Base-by-base conservation (phyloP, 2,329 filamentous ascomycete species). In the Fonsecaea multimorphosa region DNA sequence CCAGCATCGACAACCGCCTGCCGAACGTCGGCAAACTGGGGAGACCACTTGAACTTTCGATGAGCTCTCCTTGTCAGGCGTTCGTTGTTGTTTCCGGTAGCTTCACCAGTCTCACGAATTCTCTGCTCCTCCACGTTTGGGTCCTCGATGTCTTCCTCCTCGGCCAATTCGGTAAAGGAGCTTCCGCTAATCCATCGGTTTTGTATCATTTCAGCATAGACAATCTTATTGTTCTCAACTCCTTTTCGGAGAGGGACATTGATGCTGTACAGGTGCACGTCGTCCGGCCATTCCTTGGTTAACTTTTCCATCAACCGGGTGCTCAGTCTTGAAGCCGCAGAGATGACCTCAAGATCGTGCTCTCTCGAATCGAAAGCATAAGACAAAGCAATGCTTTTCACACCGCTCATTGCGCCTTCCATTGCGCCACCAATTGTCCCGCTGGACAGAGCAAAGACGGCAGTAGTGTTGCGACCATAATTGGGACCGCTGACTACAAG, bases 21-120 rank as follows among this genome's bases (percentile, higher is more conserved):
- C 77, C 92, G 92, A 1, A 98, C 92, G 77, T 96, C 93, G 36
- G 86, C 84, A 78, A 98, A 95, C 69, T 87, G 87, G 1, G 94
- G 95, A 55, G 91, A 88, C 95, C 95, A 98, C 79, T 94, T 96
- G 83, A 97, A 98, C 78, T 96, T 91, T 76, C 91, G 92, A 78
- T 96, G 92, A 63, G 82, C 85, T 76, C 92, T 89, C 75, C 53
- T 74, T 71, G 64, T 68, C 38, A 58, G 44, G 68, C 22, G 58
- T 66, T 29, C 54, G 68, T 36, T 31, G 51, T 69, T 53, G 31
- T 40, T 36, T 65, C 71, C 29, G 49, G 74, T 68, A 66, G 78
- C 76, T 24, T 83, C 83, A 63, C 88, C 86, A 22, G 85, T 86
- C 75, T 90, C 86, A 54, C 93, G 85, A 68, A 96, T 89, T 70